phyloP scores from a whole-genome alignment of 2,329 filamentous ascomycete genomes.

The Arthrobotrys entomopaga region DNA sequence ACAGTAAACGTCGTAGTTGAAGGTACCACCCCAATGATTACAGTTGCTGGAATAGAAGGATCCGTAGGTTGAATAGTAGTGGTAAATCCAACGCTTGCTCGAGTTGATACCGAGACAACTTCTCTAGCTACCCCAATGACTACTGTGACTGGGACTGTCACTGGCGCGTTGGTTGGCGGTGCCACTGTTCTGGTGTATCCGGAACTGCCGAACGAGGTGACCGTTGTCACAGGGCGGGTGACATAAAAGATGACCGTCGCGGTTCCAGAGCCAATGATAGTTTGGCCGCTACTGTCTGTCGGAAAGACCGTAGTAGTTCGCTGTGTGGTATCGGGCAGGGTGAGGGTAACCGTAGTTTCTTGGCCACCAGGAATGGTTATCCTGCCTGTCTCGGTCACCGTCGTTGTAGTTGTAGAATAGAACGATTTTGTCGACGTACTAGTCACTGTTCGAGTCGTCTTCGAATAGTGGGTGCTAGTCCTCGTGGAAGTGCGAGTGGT shows the following conservation, averaged over 20 bases:
- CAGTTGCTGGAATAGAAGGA: not conserved
- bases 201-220: not conserved
- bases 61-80: not conserved
- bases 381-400: not conserved
- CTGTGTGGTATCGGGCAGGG: not conserved
- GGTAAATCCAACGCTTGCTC: not conserved
- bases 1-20: not conserved
- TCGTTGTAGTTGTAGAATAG: not conserved
- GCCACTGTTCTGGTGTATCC: not conserved
- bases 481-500: constrained; percentile 4
- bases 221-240: not conserved
- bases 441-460: not conserved
- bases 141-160: not conserved
- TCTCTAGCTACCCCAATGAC: not conserved
- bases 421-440: not conserved
- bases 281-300: not conserved
- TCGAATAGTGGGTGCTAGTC: constrained; percentile 6
- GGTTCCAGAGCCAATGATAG: not conserved
- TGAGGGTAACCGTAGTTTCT: not conserved
- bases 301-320: not conserved
- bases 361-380: not conserved
- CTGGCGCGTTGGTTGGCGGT: not conserved
- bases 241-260: not conserved
- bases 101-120: not conserved
- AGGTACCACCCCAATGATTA: not conserved